Percentiles rank a stretch among this genome's conserved stretches.
phyloP scores from a whole-genome alignment of 805 yeast genomes.

The Sporopachydermia lactativora region DNA sequence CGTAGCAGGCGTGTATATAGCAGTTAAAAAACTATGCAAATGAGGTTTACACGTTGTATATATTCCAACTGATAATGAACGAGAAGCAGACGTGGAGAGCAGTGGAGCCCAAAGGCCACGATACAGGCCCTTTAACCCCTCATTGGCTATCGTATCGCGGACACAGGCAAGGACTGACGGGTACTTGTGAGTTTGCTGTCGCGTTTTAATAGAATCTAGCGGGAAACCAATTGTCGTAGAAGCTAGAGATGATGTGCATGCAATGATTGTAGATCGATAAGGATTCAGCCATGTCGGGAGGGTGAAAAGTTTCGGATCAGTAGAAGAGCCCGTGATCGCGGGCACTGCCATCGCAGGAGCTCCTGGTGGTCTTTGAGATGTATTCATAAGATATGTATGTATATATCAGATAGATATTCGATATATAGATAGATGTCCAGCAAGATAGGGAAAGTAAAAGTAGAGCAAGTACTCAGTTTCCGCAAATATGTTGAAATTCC shows the following conservation, averaged over 20 bases:
- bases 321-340: conserved; percentile 1
- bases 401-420: too few relatives aligned
- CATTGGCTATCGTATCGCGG: conserved; percentile 35
- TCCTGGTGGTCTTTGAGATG: too few relatives aligned
- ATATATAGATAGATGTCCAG: too few relatives aligned
- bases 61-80: conserved; percentile 2
- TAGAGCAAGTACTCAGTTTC: too few relatives aligned
- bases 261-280: conserved; percentile 42
- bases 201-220: conserved; percentile 71
- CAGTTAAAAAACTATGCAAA: not conserved
- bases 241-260: conserved; percentile 47
- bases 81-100: conserved; percentile 36
- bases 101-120: conserved; percentile 69
- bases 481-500: too few relatives aligned
- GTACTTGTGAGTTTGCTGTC: conserved; percentile 71
- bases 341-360: conserved; percentile 1
- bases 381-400: too few relatives aligned
- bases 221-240: conserved; percentile 73
- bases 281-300: conserved; percentile 37
- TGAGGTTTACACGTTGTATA: conserved; percentile 2
- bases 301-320: conserved; percentile 1
- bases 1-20: conserved; percentile 1
- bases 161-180: conserved; percentile 44
- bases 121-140: conserved; percentile 59
- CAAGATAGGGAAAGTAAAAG: too few relatives aligned